phyloP scores from a whole-genome alignment of 139 green algal genomes.

The Pseudopediastrum boryanum region DNA sequence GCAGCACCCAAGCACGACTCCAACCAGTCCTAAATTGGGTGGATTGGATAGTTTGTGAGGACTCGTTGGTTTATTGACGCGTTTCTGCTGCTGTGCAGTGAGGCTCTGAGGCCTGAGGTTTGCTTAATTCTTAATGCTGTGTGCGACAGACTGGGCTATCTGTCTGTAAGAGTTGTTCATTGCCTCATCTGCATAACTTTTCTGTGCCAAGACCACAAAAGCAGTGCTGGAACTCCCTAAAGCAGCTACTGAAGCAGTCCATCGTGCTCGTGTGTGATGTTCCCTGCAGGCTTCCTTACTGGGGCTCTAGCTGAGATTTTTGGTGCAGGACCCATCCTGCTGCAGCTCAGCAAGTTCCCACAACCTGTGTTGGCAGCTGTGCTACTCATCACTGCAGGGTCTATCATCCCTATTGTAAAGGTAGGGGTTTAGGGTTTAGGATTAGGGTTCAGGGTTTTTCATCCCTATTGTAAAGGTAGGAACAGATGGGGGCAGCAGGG shows the following conservation, averaged over 20 bases:
- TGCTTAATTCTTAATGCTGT: neutral
- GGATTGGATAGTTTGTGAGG: too few relatives aligned
- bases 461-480: neutral
- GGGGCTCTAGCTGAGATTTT: conserved; percentile 51
- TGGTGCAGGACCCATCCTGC: conserved; percentile 46
- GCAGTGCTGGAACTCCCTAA: neutral
- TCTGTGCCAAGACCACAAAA: neutral
- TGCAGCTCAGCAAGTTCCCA: conserved; percentile 41
- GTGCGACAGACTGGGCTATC: neutral
- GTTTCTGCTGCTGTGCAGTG: too few relatives aligned
- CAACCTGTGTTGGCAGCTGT: conserved; percentile 47
- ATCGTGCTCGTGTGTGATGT: too few relatives aligned
- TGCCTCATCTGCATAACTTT: neutral
- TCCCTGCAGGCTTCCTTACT: conserved; percentile 48
- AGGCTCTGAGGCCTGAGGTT: too few relatives aligned
- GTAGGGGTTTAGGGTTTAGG: neutral
- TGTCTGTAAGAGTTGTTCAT: neutral
- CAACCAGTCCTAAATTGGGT: too few relatives aligned
- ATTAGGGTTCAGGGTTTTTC: neutral
- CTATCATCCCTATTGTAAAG: conserved; percentile 56
- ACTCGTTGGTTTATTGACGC: too few relatives aligned
- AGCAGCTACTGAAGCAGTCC: neutral
- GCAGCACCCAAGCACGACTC: too few relatives aligned
- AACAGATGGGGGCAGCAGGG: neutral
- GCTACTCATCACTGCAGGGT: conserved; percentile 44